A percentile compares a stretch with the other conserved stretches of the same genome.
phyloP scores from a whole-genome alignment of 176 grass and related monocot species.

The Carex pumila region DNA sequence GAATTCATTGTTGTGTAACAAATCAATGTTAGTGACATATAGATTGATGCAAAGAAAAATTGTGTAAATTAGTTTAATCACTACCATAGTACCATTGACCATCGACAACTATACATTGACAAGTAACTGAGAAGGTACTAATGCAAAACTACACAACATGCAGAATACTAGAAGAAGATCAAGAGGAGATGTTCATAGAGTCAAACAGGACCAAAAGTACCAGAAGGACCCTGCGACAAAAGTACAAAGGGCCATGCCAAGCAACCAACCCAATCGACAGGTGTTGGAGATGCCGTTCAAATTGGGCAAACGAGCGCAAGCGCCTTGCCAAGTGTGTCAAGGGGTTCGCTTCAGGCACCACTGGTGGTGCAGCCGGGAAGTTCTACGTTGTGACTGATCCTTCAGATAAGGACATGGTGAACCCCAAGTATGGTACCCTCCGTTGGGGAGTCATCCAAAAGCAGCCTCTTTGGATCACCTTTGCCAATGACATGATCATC shows the following conservation, averaged over 20 bases:
- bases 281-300: constrained; percentile 59
- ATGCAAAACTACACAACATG: neutral
- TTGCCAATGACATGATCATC: constrained; percentile 64
- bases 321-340: constrained; percentile 48
- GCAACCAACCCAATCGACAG: constrained; percentile 87
- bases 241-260: constrained; percentile 26
- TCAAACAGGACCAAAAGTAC: constrained; percentile 32
- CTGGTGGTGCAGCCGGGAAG: constrained; percentile 36
- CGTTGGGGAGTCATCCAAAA: constrained; percentile 53
- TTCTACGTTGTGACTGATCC: constrained; percentile 64
- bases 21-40: neutral
- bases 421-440: constrained; percentile 51
- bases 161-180: constrained; percentile 7
- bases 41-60: neutral
- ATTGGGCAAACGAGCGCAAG: constrained; percentile 56
- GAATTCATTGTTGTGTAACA: neutral
- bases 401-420: constrained; percentile 36
- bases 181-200: neutral
- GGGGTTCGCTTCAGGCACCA: constrained; percentile 43
- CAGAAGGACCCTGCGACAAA: constrained; percentile 3
- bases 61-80: neutral
- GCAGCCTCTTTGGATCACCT: constrained; percentile 66
- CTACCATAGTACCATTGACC: neutral
- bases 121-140: neutral
- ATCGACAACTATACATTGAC: neutral